Evolutionary conservation across 2,329 filamentous ascomycete genomes (phyloP), one percentile per base, ranked within the genome.

Genomic region (Xylaria digitata): DNA sequence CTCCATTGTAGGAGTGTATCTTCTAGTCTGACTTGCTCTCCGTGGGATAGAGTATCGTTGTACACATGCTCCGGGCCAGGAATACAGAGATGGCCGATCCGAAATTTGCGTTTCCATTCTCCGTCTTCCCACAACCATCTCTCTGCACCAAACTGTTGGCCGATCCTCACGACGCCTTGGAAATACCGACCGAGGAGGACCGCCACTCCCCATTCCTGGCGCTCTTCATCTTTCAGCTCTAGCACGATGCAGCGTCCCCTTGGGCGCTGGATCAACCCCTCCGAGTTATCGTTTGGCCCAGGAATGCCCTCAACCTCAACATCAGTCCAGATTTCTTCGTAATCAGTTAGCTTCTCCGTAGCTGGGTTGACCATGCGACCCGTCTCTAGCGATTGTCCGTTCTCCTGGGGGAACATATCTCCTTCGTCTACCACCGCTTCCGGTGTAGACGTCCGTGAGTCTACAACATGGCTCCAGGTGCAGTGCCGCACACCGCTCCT

Each of bases 301-400:
- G 76, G 71, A 1, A 74, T 73, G 0, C 78, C 79, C 1, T 78
- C 75, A 1, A 82, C 73, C 2, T 78, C 72, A 2, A 80, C 76
- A 48, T 88, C 85, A 1, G 79, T 76, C 90, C 90, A 92, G 2
- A 90, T 75, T 76, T 93, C 90, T 75, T 92, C 89, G 70, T 94
- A 93, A 0, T 79, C 78, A 9, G 83, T 83, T 45, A 82, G 75
- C 0, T 73, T 48, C 0, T 85, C 84, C 1, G 86, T 87, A 0
- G 77, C 80, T 0, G 87, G 87, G 70, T 91, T 88, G 11, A 84
- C 77, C 85, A 90, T 90, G 13, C 72, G 72, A 0, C 90, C 90
- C 49, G 79, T 84, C 75, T 92, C 90, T 5, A 90, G 77, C 19
- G 68, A 65, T 8, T 43, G 53, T n/a, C 63, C 66, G 34, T 63